Base-by-base conservation (phyloP, 1,284 basidiomycete genomes). In the Trichosporon sp. region DNA sequence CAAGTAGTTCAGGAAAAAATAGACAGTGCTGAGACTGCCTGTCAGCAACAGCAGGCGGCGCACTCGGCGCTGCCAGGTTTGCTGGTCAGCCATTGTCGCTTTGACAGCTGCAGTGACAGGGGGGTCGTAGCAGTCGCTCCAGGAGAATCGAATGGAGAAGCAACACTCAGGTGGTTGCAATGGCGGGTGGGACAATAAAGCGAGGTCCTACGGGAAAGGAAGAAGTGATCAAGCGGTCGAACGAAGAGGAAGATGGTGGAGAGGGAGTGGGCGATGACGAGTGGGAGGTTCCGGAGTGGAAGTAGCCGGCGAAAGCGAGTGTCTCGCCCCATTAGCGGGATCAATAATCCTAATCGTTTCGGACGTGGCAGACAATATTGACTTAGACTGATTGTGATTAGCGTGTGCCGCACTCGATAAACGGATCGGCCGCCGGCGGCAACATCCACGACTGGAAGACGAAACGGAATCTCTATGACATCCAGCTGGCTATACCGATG, bases 1-100 rank as follows among this genome's bases (percentile, higher is more conserved):
- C 16, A 78, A 64, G 68, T 81, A 83, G 1, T 73, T 72, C 59
- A 76, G 68, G 51, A 81, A 70, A 69, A 81, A 73, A 68, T 80
- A 83, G 46, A 79, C 67, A 1, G 79, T 79, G n/a, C 78, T 78
- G 21, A 75, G 77, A 10, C 77, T 76, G 8, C 81, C 80, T 2
- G 73, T 68, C 64, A 80, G 67, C 67, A 76, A 75, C 66, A 79
- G 72, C 19, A 79, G 48, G 32, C 79, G 76, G 32, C 79, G 73
- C 46, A 80, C 65, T 11, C 80, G 78, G n/a, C 75, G 73, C 31
- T 76, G 75, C 80, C 81, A 81, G 16, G 59, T 63, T 35, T 63
- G 59, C 59, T 63, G 59, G 59, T 63, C 59, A 63, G 59, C 59
- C 59, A 63, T 63, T 11, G 31, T 37, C 32, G 31, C 7, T 61